Evolutionary conservation across 1,139 yeast species (phyloP), one percentile per base, ranked within the genome.

Genomic region (Candida neerlandica): DNA sequence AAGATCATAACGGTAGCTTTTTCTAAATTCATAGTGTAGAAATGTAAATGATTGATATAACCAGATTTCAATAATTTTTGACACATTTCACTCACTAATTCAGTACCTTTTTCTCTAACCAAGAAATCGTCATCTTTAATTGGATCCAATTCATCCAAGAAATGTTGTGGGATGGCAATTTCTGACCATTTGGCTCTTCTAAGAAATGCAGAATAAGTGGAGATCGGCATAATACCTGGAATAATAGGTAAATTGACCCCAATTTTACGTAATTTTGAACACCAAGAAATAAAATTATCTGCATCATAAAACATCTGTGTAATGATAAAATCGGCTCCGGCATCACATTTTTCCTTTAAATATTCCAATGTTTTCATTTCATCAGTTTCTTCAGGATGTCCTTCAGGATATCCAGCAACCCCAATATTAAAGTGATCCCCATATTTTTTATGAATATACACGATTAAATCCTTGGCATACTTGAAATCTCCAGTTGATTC

Each of bases 211-310:
- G 96, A 89, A 70, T 92, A 92, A 9, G 97, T 90, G 16, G 96
- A 86, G 54, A 94, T 92, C 19, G 99, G 99, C 99, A 94, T 94
- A 67, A 94, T 91, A 23, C 99, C 99, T 1, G 99, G 99, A 54
- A 94, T 87, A 58, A 94, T 89, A 38, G 98, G 98, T 49, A 89
- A 84, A 43, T 77, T 77, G 55, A 94, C 80, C n/a, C 97, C 98
- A 30, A 77, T 76, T 32, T 77, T 82, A 56, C 95, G 80, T 52
- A 95, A 80, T 55, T 76, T 71, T 23, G 75, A 67, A 61, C 96
- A 91, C 99, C 99, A 94, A 27, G 69, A 59, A 51, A 94, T 78
- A 67, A 94, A 94, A 55, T 81, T 81, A 47, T 92, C 96, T 11
- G 81, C 94, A 65, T 94, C 98, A 67, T 92, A 94, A 57, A 81